A percentile compares a stretch with the other conserved stretches of the same genome.
phyloP scores from a whole-genome alignment of 495 filamentous ascomycete genomes.

The Filosporella fistucella region DNA sequence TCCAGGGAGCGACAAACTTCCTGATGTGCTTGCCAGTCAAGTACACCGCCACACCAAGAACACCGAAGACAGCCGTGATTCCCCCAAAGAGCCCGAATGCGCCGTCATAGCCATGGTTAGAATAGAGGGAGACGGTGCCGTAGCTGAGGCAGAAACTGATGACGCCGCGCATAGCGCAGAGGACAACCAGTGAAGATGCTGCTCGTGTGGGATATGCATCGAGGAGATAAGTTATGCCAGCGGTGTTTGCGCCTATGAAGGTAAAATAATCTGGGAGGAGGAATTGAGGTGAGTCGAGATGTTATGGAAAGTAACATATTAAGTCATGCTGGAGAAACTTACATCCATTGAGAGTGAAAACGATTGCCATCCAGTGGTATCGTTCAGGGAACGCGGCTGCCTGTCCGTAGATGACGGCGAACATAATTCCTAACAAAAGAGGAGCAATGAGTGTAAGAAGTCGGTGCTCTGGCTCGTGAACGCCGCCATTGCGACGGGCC shows the following conservation, averaged over 20 bases:
- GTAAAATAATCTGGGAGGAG: constrained; percentile 28
- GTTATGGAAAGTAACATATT: too few relatives aligned
- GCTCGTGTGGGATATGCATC: constrained; percentile 34
- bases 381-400: constrained; percentile 26
- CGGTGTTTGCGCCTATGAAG: constrained; percentile 36
- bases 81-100: background rate
- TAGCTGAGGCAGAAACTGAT: constrained; percentile 28
- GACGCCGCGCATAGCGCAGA: constrained; percentile 36
- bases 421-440: constrained; percentile 25
- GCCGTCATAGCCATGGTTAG: background rate
- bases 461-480: constrained; percentile 33
- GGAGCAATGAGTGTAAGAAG: constrained; percentile 33
- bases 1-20: too few relatives aligned
- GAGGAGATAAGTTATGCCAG: constrained; percentile 33
- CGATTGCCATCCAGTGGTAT: constrained; percentile 34
- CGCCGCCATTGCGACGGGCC: constrained; percentile 29
- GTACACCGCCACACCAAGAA: too few relatives aligned
- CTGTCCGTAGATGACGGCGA: constrained; percentile 31
- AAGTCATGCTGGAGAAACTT: too few relatives aligned
- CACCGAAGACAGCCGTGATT: too few relatives aligned
- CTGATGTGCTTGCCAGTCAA: too few relatives aligned
- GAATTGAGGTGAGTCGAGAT: too few relatives aligned
- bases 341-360: constrained; percentile 27
- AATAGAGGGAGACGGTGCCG: background rate
- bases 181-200: constrained; percentile 31